Base-by-base conservation (phyloP, 805 yeast species). In the Lipomyces anomalus region DNA sequence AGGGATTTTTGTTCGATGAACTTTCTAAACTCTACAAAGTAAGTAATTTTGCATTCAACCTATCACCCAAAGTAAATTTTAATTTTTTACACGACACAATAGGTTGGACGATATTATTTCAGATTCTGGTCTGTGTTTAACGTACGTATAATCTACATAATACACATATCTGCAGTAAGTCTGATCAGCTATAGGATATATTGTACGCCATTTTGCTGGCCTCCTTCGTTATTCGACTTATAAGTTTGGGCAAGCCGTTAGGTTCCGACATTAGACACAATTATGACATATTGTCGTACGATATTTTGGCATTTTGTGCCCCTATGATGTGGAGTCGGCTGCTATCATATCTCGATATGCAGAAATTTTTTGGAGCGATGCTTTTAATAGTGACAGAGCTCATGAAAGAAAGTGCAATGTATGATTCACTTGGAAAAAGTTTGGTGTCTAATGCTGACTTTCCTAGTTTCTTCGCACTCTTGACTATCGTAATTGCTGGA, bases 271-370 rank as follows among this genome's bases (percentile, higher is more conserved):
- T 28, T 18, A 41, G 42, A 4, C 30, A 39, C 13, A 6, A 34
- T 16, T 56, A 75, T 56, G 84, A 79, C 58, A 72, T 73, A 52
- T 68, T 78, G 4, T 57, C 94, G 0, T 85, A 79, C 61, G 68
- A 94, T 50, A 62, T 85, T 2, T 65, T 87, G 39, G 80, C 95
- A 0, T 74, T 88, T 58, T 88, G 84, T 11, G 83, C 95, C 4
- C 95, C 95, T 2, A 70, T 87, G 53, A 80, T 87, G 75, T 87
- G 95, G 94, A 74, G 84, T 2, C 72, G 96, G 40, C 67, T 87
- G 40, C 66, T 87, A 45, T 70, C 87, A 30, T 86, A 73, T 64
- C 71, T 86, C 56, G 96, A 87, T 61, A 82, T 89, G 7, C 79
- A 80, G 53, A 75, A 76, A 56, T 86, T 87, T 63, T 84, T 86